Evolutionary conservation across 73 alveolate species (phyloP).

Genomic region (Paramecium caudatum): DNA sequence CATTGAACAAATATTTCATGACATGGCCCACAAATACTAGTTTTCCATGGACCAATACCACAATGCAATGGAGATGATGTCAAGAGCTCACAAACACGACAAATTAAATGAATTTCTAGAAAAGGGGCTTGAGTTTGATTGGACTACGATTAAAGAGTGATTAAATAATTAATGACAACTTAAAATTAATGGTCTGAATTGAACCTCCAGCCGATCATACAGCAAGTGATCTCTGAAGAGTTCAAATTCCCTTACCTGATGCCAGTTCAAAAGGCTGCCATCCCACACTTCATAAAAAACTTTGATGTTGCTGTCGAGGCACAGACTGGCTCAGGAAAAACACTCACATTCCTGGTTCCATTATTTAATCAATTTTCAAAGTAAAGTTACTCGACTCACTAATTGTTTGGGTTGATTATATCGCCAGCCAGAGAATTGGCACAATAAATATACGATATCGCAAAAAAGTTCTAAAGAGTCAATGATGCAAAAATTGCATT

Average conservation of each 20-base stretch:
- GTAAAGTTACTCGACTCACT: not conserved
- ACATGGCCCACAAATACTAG: not conserved
- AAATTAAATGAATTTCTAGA: not conserved
- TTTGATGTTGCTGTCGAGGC: conserved; percentile 95
- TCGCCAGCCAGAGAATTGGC: conserved; percentile 99
- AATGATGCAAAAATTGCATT: conserved; percentile 76
- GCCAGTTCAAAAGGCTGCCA: conserved; percentile 89
- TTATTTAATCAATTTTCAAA: conserved; percentile 80
- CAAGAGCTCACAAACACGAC: not conserved
- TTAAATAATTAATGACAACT: conserved; percentile 21
- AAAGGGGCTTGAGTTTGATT: conserved; percentile 23
- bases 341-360: conserved; percentile 96
- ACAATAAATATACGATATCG: conserved; percentile 93
- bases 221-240: conserved; percentile 60
- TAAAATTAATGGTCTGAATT: conserved; percentile 66
- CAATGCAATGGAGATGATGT: not conserved
- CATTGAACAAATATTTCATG: not conserved
- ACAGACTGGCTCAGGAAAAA: conserved; percentile 99
- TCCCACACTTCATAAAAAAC: conserved; percentile 84
- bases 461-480: conserved; percentile 73
- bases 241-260: conserved; percentile 81
- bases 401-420: conserved; percentile 86
- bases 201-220: conserved; percentile 62
- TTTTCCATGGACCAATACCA: not conserved
- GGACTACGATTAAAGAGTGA: not conserved